phyloP scores from a whole-genome alignment of 257 asterid genomes.

The Petrea volubilis region DNA sequence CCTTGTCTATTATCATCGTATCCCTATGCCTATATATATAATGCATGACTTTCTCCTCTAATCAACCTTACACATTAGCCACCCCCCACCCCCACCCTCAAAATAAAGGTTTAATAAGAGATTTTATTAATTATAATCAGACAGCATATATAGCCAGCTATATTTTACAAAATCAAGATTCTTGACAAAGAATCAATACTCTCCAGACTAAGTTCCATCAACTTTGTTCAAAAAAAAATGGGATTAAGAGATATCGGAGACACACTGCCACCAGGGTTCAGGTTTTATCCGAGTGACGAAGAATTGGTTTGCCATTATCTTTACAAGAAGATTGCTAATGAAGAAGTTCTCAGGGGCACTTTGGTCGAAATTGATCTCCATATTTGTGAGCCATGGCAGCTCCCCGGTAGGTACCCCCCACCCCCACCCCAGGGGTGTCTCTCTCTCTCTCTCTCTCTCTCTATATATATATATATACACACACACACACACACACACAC shows the following conservation, averaged over 20 bases:
- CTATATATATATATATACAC: no score
- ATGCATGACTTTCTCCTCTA: constrained; percentile 22
- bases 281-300: constrained; percentile 89
- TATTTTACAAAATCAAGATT: background rate
- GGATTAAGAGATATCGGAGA: constrained; percentile 80
- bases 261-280: constrained; percentile 81
- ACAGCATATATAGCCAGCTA: background rate
- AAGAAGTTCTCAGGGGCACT: constrained; percentile 53
- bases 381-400: constrained; percentile 95
- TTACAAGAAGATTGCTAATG: constrained; percentile 61
- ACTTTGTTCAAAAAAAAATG: constrained; percentile 32
- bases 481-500: no score
- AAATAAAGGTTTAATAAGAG: background rate
- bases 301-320: constrained; percentile 85
- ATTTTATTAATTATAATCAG: background rate
- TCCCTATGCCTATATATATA: constrained; percentile 28
- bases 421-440: no score
- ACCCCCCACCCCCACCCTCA: background rate
- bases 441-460: no score
- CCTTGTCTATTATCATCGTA: constrained; percentile 28
- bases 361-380: constrained; percentile 86
- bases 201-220: background rate
- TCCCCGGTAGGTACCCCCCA: constrained; percentile 61
- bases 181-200: background rate
- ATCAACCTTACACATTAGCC: background rate